Evolutionary conservation across 164 flowering plant species (phyloP).

Genomic region (Annona squamosa): DNA sequence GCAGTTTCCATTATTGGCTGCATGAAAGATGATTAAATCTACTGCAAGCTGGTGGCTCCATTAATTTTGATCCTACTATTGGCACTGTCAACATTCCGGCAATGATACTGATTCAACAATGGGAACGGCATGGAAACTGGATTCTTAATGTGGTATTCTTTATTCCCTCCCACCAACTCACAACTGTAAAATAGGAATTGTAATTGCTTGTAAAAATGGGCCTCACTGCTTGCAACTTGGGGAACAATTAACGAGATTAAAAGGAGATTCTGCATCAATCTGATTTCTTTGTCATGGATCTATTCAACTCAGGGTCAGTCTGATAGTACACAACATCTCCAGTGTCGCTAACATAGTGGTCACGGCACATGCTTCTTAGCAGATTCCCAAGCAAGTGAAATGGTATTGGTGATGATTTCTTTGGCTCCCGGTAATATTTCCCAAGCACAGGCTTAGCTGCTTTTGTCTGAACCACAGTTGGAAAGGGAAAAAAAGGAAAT

Average conservation of each 20-base stretch:
- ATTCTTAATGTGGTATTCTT: background rate
- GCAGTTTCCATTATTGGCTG: background rate
- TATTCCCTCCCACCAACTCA: background rate
- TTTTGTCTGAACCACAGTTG: conserved; percentile 29
- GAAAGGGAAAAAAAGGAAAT: background rate
- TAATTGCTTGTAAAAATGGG: no score
- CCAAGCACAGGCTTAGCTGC: conserved; percentile 59
- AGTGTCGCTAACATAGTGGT: conserved; percentile 47
- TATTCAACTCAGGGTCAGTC: conserved; percentile 28
- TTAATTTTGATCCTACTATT: background rate
- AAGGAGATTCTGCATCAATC: conserved; percentile 1
- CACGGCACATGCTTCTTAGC: conserved; percentile 35
- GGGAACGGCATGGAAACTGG: background rate
- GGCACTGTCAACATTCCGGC: background rate
- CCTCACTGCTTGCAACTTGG: background rate
- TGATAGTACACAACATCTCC: conserved; percentile 60
- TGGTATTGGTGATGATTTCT: conserved; percentile 50
- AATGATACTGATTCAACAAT: background rate
- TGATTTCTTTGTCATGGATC: conserved; percentile 9
- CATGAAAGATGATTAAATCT: background rate
- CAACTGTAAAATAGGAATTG: background rate
- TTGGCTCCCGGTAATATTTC: conserved; percentile 51
- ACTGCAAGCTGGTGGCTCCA: background rate
- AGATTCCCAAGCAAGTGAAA: conserved; percentile 37
- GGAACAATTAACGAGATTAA: background rate